Conservation (phyloP, 139 green algal species). For the Chlamydomonas urium region DNA sequence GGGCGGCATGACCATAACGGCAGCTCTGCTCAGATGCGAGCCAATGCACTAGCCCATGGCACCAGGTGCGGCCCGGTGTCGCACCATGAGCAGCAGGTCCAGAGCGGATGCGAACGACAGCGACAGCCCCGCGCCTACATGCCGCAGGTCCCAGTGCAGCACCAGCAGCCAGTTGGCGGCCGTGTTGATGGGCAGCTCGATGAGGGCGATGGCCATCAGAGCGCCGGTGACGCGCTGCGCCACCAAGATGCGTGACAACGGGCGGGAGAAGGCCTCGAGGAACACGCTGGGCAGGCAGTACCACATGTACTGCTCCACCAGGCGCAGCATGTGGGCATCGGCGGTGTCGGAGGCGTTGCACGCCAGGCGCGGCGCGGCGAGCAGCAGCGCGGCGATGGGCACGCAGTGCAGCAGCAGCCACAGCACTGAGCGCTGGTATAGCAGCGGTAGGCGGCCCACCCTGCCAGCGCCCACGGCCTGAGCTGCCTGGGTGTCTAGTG, state of each 20-base stretch:
- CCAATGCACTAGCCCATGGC: too few species aligned
- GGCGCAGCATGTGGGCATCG: neutral
- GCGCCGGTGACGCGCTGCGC: constrained; percentile 1
- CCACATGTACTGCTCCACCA: constrained; percentile 18
- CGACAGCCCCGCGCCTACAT: constrained; percentile 18
- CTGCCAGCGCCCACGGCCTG: constrained; percentile 30
- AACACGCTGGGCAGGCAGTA: constrained; percentile 22
- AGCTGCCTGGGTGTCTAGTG: constrained; percentile 25
- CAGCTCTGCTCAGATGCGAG: too few species aligned
- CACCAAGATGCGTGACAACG: constrained; percentile 25
- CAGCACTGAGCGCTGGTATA: constrained; percentile 25
- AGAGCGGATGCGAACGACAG: constrained; percentile 9
- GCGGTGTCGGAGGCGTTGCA: neutral
- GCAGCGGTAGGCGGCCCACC: constrained; percentile 9
- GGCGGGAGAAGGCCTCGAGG: constrained; percentile 24
- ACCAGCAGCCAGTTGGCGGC: constrained; percentile 27
- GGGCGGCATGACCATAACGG: too few species aligned
- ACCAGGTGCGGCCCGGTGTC: too few species aligned
- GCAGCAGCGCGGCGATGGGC: constrained; percentile 10
- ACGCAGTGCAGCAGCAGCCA: constrained; percentile 25
- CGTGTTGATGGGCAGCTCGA: constrained; percentile 23
- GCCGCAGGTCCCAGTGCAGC: constrained; percentile 15
- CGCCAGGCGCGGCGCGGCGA: constrained; percentile 5
- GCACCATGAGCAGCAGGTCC: constrained; percentile 24
- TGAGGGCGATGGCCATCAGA: constrained; percentile 26